Percentiles rank a stretch among this genome's conserved stretches.
Conservation (phyloP, 768 basidiomycete species). For the Russula lepida region DNA sequence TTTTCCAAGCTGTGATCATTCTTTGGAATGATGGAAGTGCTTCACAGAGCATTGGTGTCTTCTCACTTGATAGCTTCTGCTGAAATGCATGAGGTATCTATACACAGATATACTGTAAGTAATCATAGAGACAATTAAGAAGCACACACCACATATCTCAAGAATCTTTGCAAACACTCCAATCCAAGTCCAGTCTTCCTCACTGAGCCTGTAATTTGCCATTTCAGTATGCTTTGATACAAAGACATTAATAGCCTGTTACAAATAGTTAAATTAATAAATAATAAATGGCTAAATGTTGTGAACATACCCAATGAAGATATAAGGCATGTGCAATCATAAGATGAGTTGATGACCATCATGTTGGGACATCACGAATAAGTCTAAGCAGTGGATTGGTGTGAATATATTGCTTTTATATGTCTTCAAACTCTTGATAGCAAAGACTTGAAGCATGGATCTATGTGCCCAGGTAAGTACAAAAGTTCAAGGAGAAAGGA, state of each 20-base stretch:
- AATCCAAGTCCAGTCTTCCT: no score
- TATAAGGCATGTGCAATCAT: slow-evolving; percentile 20
- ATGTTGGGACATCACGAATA: slow-evolving; percentile 22
- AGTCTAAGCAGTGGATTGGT: no score
- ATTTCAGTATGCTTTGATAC: not conserved
- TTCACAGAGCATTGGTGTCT: not conserved
- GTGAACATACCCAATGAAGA: slow-evolving; percentile 17
- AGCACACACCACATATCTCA: no score
- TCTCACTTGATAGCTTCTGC: not conserved
- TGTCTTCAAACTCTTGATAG: not conserved
- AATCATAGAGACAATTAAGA: no score
- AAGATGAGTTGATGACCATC: slow-evolving; percentile 25
- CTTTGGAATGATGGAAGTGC: slow-evolving; percentile 1
- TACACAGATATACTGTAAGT: no score
- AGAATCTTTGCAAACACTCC: not conserved
- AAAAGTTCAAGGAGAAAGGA: no score
- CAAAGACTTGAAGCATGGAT: not conserved
- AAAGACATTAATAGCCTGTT: not conserved
- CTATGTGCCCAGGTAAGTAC: not conserved
- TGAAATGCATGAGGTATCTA: slow-evolving; percentile 5
- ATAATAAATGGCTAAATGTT: not conserved
- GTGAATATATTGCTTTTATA: no score
- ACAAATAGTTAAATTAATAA: not conserved
- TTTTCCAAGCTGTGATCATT: not conserved
- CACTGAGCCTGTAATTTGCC: not conserved